Conservation (phyloP, 768 basidiomycete species). For the Leccinum pellstonianum region DNA sequence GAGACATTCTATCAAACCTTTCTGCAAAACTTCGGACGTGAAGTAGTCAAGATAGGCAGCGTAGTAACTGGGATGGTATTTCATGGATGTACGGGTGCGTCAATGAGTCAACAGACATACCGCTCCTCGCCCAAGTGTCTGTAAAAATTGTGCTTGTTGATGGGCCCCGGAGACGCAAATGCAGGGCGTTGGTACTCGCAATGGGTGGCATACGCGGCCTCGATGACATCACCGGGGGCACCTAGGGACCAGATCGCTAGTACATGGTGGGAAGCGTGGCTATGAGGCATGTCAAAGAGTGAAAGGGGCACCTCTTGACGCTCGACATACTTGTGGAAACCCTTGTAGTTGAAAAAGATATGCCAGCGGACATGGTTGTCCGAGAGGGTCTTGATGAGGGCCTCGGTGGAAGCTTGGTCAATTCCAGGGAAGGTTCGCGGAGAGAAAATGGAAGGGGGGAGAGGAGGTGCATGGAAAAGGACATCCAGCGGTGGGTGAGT, state of each 20-base stretch:
- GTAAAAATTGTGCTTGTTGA: slow-evolving; percentile 42
- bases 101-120: slow-evolving; percentile 34
- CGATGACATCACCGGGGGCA: slow-evolving; percentile 41
- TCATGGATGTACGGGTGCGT: not conserved
- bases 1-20: slow-evolving; percentile 43
- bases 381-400: slow-evolving; percentile 41
- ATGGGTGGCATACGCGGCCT: slow-evolving; percentile 43
- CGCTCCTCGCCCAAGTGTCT: slow-evolving; percentile 56
- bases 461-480: slow-evolving; percentile 26
- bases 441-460: slow-evolving; percentile 31
- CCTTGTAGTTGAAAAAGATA: slow-evolving; percentile 48
- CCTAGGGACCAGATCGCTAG: slow-evolving; percentile 63
- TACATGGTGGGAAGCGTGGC: slow-evolving; percentile 58
- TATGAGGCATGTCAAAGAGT: slow-evolving; percentile 25
- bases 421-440: slow-evolving; percentile 38
- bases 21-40: slow-evolving; percentile 38
- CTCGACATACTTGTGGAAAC: slow-evolving; percentile 32
- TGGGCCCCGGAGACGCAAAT: slow-evolving; percentile 25
- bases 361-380: slow-evolving; percentile 56
- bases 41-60: slow-evolving; percentile 60
- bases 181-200: slow-evolving; percentile 38
- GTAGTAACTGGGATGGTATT: slow-evolving; percentile 47
- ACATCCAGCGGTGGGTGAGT: slow-evolving; percentile 14
- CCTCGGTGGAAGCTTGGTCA: slow-evolving; percentile 37
- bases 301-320: slow-evolving; percentile 8